A percentile compares a stretch with the other conserved stretches of the same genome.
Conservation (phyloP, 805 yeast genomes). For the Metschnikowia anglica region DNA sequence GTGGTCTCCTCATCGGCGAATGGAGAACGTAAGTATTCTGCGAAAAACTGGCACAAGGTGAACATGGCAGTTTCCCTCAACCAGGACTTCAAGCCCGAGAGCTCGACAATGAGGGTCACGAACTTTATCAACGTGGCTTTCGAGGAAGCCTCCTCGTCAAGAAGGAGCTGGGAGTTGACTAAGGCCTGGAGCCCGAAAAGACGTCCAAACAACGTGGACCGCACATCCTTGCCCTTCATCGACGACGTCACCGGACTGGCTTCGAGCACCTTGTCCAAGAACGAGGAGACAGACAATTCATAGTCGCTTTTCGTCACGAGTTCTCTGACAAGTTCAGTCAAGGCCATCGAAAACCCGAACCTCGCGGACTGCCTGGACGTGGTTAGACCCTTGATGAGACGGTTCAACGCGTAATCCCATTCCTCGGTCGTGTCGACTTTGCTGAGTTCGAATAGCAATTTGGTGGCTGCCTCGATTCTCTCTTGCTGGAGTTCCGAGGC, state of each 20-base stretch:
- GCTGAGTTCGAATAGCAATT: slow-evolving; percentile 59
- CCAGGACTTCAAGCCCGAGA: slow-evolving; percentile 75
- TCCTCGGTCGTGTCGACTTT: slow-evolving; percentile 48
- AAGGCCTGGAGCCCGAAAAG: slow-evolving; percentile 81
- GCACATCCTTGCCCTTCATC: slow-evolving; percentile 77
- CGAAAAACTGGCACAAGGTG: slow-evolving; percentile 58
- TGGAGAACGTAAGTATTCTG: slow-evolving; percentile 14
- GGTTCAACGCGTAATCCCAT: slow-evolving; percentile 77
- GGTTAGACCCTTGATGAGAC: slow-evolving; percentile 78
- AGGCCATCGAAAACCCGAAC: slow-evolving; percentile 83
- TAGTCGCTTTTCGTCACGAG: slow-evolving; percentile 31
- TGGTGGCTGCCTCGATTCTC: slow-evolving; percentile 69
- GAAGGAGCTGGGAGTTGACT: slow-evolving; percentile 44
- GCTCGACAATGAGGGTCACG: slow-evolving; percentile 48
- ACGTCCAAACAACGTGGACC: slow-evolving; percentile 77
- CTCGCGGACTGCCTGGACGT: slow-evolving; percentile 83
- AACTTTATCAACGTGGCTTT: slow-evolving; percentile 40
- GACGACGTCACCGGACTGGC: slow-evolving; percentile 34
- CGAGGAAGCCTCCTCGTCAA: slow-evolving; percentile 18
- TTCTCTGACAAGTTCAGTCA: slow-evolving; percentile 60
- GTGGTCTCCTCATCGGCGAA: slow-evolving; percentile 22
- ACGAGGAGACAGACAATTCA: slow-evolving; percentile 33
- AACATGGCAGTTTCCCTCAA: slow-evolving; percentile 76
- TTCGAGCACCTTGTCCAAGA: slow-evolving; percentile 39
- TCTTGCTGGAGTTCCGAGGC: slow-evolving; percentile 76